Base-by-base conservation (phyloP, 23 red algal genomes). In the Gracilariopsis chorda region DNA sequence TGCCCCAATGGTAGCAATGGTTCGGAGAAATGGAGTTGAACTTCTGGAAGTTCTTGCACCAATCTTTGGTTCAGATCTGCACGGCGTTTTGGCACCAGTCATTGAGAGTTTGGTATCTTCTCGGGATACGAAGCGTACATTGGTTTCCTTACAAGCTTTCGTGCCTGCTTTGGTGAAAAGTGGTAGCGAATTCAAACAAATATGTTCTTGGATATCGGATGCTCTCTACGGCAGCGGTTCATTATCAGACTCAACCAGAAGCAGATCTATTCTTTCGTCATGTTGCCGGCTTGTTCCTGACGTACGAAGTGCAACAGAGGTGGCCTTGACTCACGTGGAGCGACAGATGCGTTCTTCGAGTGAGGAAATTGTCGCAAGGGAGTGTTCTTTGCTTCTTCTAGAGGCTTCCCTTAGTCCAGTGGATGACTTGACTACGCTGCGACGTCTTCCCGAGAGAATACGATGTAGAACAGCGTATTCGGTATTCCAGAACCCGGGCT, bases 211-310 rank as follows among this genome's bases (percentile, higher is more conserved):
- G 58, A 33, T 86, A 12, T 14, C 52, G 7, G 42, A 71, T 7
- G 42, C 82, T 35, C 21, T 36, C 4, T 86, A 70, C 23, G 35
- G 41, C 33, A 52, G 30, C 25, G 32, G 67, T 37, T 73, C 40
- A 14, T 17, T 46, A 4, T 46, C 0, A 19, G 40, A 73, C 28
- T 73, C 40, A 20, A 24, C 2, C 37, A 46, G 47, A 7, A 42
- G 67, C 16, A 6, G 20, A 73, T 8, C 28, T 16, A 1, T 46
- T 14, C 20, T 73, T 5, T 47, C 39, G 7, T 86, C 82, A 4
- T 86, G 82, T 71, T 86, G 82, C 20, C 41, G 46, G 30, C 58
- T 70, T n/a, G 33, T 69, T 4, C 12, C 41, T 39, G 63, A 86
- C 25, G 36, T 48, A 56, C 19, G 35, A 43, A 3, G 30, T 23